Percentiles rank a stretch among this genome's conserved stretches.
Conservation (phyloP, 2,329 filamentous ascomycete species). For the Epichloe elymi region DNA sequence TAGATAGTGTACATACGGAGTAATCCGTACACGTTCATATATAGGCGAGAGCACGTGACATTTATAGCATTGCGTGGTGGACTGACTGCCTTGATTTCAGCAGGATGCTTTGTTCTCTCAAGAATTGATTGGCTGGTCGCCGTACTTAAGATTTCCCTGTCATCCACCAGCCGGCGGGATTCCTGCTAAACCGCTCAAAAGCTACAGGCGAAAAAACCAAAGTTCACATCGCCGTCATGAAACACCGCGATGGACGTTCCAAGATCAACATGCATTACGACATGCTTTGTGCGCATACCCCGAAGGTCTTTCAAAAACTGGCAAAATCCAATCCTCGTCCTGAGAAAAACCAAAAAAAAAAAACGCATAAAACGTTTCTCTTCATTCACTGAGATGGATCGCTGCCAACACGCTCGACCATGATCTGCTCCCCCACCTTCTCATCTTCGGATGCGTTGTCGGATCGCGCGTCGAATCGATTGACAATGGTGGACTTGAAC, state of each 20-base stretch:
- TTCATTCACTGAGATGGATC: neutral
- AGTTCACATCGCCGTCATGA: neutral
- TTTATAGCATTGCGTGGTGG: too few relatives aligned
- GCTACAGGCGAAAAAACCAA: neutral
- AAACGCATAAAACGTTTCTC: neutral
- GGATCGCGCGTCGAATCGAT: slow-evolving; percentile 12
- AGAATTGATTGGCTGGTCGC: neutral
- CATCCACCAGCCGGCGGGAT: slow-evolving; percentile 1
- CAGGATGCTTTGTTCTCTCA: too few relatives aligned
- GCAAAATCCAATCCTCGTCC: too few relatives aligned
- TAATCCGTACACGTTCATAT: too few relatives aligned
- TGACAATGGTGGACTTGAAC: slow-evolving; percentile 22
- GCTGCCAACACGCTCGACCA: slow-evolving; percentile 8
- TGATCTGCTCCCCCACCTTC: slow-evolving; percentile 8
- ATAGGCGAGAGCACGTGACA: too few relatives aligned
- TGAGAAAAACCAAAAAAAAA: neutral
- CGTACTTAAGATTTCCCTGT: neutral
- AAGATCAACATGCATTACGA: neutral
- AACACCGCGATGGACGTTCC: neutral
- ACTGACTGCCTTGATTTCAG: too few relatives aligned
- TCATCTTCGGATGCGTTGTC: slow-evolving; percentile 9
- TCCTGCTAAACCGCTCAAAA: neutral
- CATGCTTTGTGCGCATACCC: neutral
- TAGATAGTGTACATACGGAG: too few relatives aligned
- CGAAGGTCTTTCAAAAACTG: too few relatives aligned